A percentile compares a stretch with the other conserved stretches of the same genome.
phyloP scores from a whole-genome alignment of 1,284 basidiomycete genomes.

The Hemileia vastatrix region DNA sequence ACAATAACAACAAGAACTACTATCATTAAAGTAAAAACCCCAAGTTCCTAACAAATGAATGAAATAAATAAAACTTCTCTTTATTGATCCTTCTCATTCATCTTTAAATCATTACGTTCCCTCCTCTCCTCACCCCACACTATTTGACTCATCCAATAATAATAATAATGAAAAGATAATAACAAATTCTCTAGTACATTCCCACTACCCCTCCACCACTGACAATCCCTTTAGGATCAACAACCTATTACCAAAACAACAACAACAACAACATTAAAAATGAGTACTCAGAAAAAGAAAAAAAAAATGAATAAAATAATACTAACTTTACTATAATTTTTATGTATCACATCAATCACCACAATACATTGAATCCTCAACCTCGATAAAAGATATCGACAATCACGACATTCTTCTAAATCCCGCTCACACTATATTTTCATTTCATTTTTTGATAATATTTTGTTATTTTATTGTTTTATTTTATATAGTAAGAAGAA shows the following conservation, averaged over 20 bases:
- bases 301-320: not conserved
- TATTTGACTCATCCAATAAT: too few relatives aligned
- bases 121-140: too few relatives aligned
- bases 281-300: not conserved
- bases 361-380: conserved; percentile 20
- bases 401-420: conserved; percentile 20
- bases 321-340: conserved; percentile 20
- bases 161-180: too few relatives aligned
- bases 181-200: conserved; percentile 18
- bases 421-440: conserved; percentile 23
- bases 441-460: too few relatives aligned
- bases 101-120: too few relatives aligned
- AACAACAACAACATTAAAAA: not conserved
- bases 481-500: too few relatives aligned
- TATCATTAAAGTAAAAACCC: too few relatives aligned
- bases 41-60: too few relatives aligned
- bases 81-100: too few relatives aligned
- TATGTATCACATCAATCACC: conserved; percentile 19
- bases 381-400: conserved; percentile 10
- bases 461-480: too few relatives aligned
- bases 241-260: conserved; percentile 4
- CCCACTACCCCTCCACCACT: conserved; percentile 19
- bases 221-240: conserved; percentile 20
- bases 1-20: too few relatives aligned
- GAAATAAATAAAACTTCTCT: too few relatives aligned